Conservation (phyloP, 2,329 filamentous ascomycete genomes). For the Clarireedia sp. region DNA sequence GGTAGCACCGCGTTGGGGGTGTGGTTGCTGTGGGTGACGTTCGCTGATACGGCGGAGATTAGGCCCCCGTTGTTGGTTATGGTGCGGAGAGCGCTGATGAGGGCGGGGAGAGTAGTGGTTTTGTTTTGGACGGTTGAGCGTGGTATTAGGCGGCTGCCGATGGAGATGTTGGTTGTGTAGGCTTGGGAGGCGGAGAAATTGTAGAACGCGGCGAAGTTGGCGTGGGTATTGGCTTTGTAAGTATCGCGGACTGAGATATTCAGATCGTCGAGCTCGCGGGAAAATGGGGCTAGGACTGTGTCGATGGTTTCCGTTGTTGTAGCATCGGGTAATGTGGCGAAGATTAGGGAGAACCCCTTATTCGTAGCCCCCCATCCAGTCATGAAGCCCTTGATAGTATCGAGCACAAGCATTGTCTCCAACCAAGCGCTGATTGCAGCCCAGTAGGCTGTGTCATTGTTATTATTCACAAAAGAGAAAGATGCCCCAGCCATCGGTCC, state of each 20-base stretch:
- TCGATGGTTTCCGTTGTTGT: not conserved
- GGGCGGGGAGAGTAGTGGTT: not conserved
- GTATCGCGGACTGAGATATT: not conserved
- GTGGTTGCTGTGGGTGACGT: not conserved
- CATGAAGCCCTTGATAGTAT: not conserved
- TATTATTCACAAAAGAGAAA: not conserved
- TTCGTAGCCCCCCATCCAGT: not conserved
- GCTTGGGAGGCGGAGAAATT: not conserved
- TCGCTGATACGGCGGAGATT: not conserved
- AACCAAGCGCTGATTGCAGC: not conserved
- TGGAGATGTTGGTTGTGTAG: not conserved
- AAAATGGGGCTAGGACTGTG: not conserved
- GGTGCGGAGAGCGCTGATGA: not conserved
- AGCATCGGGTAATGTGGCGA: not conserved
- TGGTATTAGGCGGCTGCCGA: not conserved
- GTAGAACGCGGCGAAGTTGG: not conserved
- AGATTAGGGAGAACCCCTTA: not conserved
- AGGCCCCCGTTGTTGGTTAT: not conserved
- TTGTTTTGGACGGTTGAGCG: not conserved
- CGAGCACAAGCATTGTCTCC: not conserved
- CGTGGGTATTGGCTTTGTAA: not conserved
- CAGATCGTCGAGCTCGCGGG: not conserved
- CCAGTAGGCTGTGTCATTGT: not conserved
- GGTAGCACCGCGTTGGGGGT: not conserved
- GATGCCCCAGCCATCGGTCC: not conserved